Evolutionary conservation across 257 asterid species (phyloP).

Genomic region (Ehretia macrophylla): DNA sequence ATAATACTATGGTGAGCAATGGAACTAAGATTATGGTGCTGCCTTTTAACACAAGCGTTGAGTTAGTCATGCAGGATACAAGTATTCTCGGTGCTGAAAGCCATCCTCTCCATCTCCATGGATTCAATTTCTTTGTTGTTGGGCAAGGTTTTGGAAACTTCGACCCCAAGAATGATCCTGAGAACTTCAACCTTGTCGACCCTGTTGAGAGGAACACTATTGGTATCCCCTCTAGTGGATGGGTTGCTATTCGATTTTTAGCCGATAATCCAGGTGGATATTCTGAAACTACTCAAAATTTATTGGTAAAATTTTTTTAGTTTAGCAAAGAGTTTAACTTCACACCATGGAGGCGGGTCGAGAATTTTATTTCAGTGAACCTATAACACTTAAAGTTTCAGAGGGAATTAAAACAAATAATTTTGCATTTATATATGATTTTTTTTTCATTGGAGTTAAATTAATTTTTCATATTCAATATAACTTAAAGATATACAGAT

Average conservation of each 20-base stretch:
- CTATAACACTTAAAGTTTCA: too few species aligned
- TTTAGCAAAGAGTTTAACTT: neutral
- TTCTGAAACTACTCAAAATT: too few species aligned
- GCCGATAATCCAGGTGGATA: slow-evolving; percentile 61
- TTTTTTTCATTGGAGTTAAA: too few species aligned
- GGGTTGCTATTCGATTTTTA: slow-evolving; percentile 58
- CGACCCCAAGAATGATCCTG: slow-evolving; percentile 39
- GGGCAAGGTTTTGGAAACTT: slow-evolving; percentile 61
- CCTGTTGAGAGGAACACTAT: slow-evolving; percentile 64
- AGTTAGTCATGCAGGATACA: slow-evolving; percentile 55
- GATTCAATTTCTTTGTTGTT: slow-evolving; percentile 58
- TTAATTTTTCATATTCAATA: too few species aligned
- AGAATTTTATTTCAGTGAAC: too few species aligned
- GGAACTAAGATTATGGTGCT: slow-evolving; percentile 48
- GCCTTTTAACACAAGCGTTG: slow-evolving; percentile 42
- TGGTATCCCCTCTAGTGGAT: slow-evolving; percentile 62
- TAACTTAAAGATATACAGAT: too few species aligned
- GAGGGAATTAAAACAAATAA: too few species aligned
- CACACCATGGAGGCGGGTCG: too few species aligned
- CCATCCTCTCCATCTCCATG: slow-evolving; percentile 69
- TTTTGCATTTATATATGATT: too few species aligned
- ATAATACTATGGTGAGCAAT: slow-evolving; percentile 40
- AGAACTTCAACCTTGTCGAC: slow-evolving; percentile 46
- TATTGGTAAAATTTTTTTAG: too few species aligned
- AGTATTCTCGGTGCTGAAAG: slow-evolving; percentile 60